These are phyloP conservation scores for Novymonas esmeraldas DNA, from an alignment of 208 protist genomes.

Conservation along the genomic window DNA sequence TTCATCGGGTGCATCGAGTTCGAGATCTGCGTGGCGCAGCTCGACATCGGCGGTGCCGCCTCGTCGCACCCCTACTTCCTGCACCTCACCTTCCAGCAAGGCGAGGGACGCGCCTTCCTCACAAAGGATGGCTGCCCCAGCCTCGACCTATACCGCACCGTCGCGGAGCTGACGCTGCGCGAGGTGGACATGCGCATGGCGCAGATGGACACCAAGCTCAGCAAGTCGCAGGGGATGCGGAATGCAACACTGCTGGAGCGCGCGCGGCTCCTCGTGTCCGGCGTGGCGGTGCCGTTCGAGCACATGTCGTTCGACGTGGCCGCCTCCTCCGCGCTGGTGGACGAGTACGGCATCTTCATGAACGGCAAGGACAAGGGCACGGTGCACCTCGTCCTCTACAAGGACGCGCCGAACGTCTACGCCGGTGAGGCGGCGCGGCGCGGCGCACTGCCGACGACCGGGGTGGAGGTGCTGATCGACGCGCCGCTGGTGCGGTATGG, in stretches of 20 bases:
- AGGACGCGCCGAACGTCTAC: slow-evolving; percentile 83
- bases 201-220: slow-evolving; percentile 59
- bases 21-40: slow-evolving; percentile 66
- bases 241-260: slow-evolving; percentile 62
- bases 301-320: slow-evolving; percentile 32
- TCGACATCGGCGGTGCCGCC: slow-evolving; percentile 73
- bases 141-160: slow-evolving; percentile 79
- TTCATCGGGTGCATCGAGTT: slow-evolving; percentile 81
- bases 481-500: slow-evolving; percentile 69
- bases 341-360: slow-evolving; percentile 79
- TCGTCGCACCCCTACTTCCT: slow-evolving; percentile 80
- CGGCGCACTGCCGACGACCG: slow-evolving; percentile 62
- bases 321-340: slow-evolving; percentile 59
- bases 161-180: slow-evolving; percentile 72
- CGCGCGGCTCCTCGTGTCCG: slow-evolving; percentile 56
- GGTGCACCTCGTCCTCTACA: slow-evolving; percentile 79
- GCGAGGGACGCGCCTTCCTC: slow-evolving; percentile 63
- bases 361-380: slow-evolving; percentile 65
- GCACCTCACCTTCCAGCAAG: slow-evolving; percentile 69
- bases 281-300: slow-evolving; percentile 26
- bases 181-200: slow-evolving; percentile 79
- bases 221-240: slow-evolving; percentile 46
- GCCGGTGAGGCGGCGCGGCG: slow-evolving; percentile 65
- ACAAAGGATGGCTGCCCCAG: slow-evolving; percentile 59
- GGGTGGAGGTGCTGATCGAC: slow-evolving; percentile 83